These are phyloP conservation scores for Fusarium luffae DNA, from an alignment of 2,329 filamentous ascomycete species.

Conservation along the genomic window DNA sequence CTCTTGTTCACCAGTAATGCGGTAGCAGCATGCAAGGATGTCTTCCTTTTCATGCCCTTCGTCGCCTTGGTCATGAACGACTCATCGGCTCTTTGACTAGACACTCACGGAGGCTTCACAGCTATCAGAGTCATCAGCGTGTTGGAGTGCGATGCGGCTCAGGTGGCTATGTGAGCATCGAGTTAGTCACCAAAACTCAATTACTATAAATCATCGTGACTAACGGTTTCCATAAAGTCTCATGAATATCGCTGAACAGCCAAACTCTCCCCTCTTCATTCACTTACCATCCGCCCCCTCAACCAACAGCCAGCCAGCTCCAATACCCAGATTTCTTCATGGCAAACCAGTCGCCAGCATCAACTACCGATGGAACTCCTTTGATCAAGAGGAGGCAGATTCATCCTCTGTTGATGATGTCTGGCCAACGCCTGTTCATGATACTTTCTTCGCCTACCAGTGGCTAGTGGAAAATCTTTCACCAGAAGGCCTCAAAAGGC, in stretches of 20 bases:
- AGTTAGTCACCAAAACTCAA: slow-evolving; percentile 56
- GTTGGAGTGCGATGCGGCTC: slow-evolving; percentile 61
- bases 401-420: slow-evolving; percentile 41
- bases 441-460: slow-evolving; percentile 64
- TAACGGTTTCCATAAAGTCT: slow-evolving; percentile 53
- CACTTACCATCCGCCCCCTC: slow-evolving; percentile 64
- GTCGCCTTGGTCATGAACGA: slow-evolving; percentile 29
- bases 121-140: slow-evolving; percentile 50
- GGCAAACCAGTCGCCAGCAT: slow-evolving; percentile 63
- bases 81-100: not conserved
- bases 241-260: slow-evolving; percentile 57
- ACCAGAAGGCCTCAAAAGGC: slow-evolving; percentile 50
- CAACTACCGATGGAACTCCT: slow-evolving; percentile 67
- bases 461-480: slow-evolving; percentile 62
- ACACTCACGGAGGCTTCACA: slow-evolving; percentile 31
- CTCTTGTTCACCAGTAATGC: slow-evolving; percentile 21
- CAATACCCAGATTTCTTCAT: slow-evolving; percentile 56
- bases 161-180: slow-evolving; percentile 61
- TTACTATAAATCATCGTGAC: not conserved
- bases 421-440: slow-evolving; percentile 70
- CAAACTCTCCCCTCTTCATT: slow-evolving; percentile 60
- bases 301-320: slow-evolving; percentile 36
- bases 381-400: slow-evolving; percentile 23
- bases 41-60: slow-evolving; percentile 20
- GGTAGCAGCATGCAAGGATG: slow-evolving; percentile 42